These are phyloP conservation scores for Corinectria fuckeliana DNA, from an alignment of 2,329 filamentous ascomycete species.

Conservation along the genomic window DNA sequence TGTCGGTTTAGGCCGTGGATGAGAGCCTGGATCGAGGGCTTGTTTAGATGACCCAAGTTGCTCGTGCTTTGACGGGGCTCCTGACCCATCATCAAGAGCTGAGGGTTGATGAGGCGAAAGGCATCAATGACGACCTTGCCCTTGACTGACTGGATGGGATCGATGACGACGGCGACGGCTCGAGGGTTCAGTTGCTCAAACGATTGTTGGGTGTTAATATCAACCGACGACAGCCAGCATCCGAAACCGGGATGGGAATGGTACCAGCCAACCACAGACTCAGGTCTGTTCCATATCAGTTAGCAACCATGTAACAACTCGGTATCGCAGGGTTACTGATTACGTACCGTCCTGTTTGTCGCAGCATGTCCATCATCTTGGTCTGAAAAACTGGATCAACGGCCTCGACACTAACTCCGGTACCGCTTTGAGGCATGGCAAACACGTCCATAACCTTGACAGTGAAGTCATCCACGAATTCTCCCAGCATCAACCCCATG, in stretches of 20 bases:
- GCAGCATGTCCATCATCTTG: conserved; percentile 99
- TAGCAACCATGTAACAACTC: conserved; percentile 20
- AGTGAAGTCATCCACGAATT: conserved; percentile 99
- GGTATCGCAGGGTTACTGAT: not conserved
- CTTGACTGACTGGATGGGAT: conserved; percentile 99
- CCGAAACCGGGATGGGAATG: conserved; percentile 99
- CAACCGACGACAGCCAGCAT: conserved; percentile 98
- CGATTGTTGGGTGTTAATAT: conserved; percentile 99
- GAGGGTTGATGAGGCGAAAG: conserved; percentile 97
- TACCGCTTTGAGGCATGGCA: conserved; percentile 98
- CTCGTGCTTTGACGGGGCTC: conserved; percentile 97
- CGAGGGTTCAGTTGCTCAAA: conserved; percentile 98
- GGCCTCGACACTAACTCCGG: conserved; percentile 96
- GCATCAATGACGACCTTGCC: conserved; percentile 99
- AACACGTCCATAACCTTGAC: conserved; percentile 98
- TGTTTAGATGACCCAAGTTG: conserved; percentile 97
- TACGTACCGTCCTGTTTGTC: conserved; percentile 89
- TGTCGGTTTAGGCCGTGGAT: conserved; percentile 98
- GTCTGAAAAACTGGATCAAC: conserved; percentile 99
- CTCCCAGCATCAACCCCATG: conserved; percentile 98
- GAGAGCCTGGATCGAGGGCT: conserved; percentile 98
- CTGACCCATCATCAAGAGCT: conserved; percentile 96
- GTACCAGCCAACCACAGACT: conserved; percentile 99
- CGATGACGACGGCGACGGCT: conserved; percentile 96
- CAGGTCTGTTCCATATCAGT: conserved; percentile 66